Evolutionary conservation across 2,329 filamentous ascomycete species (phyloP).

Genomic region (Aschersonia sp.): DNA sequence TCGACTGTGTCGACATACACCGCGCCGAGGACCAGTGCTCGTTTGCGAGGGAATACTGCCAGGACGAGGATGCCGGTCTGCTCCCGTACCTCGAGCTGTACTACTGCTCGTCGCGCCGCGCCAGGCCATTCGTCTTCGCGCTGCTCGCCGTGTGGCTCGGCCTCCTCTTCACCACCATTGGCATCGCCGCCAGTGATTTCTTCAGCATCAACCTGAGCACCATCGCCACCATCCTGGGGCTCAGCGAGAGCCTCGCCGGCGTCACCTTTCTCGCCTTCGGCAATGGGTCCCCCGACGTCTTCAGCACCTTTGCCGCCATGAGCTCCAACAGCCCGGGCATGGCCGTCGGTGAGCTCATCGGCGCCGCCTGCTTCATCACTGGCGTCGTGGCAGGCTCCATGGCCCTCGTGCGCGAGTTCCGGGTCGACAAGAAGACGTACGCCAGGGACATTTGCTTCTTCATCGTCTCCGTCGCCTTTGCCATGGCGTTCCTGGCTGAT

Average conservation of each 20-base stretch:
- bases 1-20: slow-evolving; percentile 68
- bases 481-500: slow-evolving; percentile 75
- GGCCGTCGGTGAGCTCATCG: slow-evolving; percentile 87
- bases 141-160: slow-evolving; percentile 72
- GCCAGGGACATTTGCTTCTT: slow-evolving; percentile 89
- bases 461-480: slow-evolving; percentile 71
- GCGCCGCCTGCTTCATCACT: slow-evolving; percentile 90
- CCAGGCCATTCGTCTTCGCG: slow-evolving; percentile 62
- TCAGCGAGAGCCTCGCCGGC: slow-evolving; percentile 91
- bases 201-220: slow-evolving; percentile 95
- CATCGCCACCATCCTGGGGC: slow-evolving; percentile 72
- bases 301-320: slow-evolving; percentile 98
- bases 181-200: slow-evolving; percentile 95
- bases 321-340: slow-evolving; percentile 92
- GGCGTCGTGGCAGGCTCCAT: slow-evolving; percentile 93
- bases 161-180: slow-evolving; percentile 88
- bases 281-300: slow-evolving; percentile 95
- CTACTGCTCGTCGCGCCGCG: slow-evolving; percentile 62
- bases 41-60: slow-evolving; percentile 70
- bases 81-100: slow-evolving; percentile 81
- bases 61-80: slow-evolving; percentile 79
- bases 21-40: slow-evolving; percentile 67
- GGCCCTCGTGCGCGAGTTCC: slow-evolving; percentile 91
- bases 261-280: slow-evolving; percentile 95
- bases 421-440: slow-evolving; percentile 78